Evolutionary conservation across 108 stramenopile genomes (phyloP), one percentile per base, ranked within the genome.

Genomic region (Craspedostauros australis): DNA sequence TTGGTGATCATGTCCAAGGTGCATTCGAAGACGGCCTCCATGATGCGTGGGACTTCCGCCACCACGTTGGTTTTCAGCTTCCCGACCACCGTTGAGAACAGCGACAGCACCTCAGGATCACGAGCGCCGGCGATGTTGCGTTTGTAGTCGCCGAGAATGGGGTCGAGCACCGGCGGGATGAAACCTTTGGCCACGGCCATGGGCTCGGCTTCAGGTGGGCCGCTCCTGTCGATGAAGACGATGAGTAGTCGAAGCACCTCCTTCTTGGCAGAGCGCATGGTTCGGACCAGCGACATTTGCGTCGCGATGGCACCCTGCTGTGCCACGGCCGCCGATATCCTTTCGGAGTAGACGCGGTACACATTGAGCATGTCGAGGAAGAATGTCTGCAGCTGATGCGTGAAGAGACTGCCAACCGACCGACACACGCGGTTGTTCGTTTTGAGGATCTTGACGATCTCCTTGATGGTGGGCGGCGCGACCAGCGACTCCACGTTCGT

Each of bases 1-100:
- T 59, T 73, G 5, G 96, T 98, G 60, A 99, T 98, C 95, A 99
- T 97, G 65, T 95, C 93, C 48, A 99, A 75, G 37, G 97, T 98
- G 60, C 91, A 89, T 76, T 96, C 95, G 57, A 98, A 97, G 33
- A 98, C 87, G 39, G 95, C 91, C 48, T 94, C 94, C 89, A 98
- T 94, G 34, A 99, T 95, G 31, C 91, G 75, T 26, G 96, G 94
- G 14, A 99, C 95, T 39, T 93, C 90, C 34, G 77, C 61, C 25
- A 88, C 69, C 43, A 92, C 78, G 41, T 91, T 72, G 44, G 57
- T 72, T 61, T 88, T 89, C 34, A 98, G 80, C 66, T 92, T 94
- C 50, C 85, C 82, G 38, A 97, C 80, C 19, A 95, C 93, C 26
- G 89, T 85, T 14, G 94, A 75, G 46, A 98, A 95, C 11, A 99